These are phyloP conservation scores for Penicillium hordei DNA, from an alignment of 2,329 filamentous ascomycete species.

Conservation along the genomic window DNA sequence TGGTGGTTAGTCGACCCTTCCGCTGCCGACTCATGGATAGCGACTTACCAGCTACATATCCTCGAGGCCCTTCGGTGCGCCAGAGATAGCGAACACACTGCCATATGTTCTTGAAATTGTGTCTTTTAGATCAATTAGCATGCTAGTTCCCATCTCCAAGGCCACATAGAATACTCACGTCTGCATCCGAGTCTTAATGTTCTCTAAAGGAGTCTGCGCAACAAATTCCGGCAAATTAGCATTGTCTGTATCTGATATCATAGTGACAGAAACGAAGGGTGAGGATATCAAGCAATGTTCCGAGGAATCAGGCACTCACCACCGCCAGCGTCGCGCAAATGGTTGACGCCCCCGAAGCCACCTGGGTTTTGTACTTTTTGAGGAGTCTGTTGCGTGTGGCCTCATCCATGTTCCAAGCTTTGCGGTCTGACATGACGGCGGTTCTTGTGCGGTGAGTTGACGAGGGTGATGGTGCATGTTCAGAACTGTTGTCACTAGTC, in stretches of 20 bases:
- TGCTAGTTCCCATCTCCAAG: not conserved
- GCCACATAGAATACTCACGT: slow-evolving; percentile 36
- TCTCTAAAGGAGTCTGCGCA: slow-evolving; percentile 47
- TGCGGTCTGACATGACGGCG: slow-evolving; percentile 32
- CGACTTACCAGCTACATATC: slow-evolving; percentile 48
- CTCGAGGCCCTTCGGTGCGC: slow-evolving; percentile 48
- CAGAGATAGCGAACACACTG: slow-evolving; percentile 48
- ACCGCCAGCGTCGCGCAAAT: slow-evolving; percentile 47
- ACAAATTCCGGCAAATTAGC: slow-evolving; percentile 12
- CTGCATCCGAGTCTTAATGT: slow-evolving; percentile 52
- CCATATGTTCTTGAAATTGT: slow-evolving; percentile 46
- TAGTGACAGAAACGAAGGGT: not conserved
- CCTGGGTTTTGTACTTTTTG: slow-evolving; percentile 49
- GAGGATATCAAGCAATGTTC: not conserved
- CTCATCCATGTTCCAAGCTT: slow-evolving; percentile 40
- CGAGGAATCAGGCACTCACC: slow-evolving; percentile 33
- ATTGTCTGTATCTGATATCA: not conserved
- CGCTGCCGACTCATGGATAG: not conserved
- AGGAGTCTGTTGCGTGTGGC: slow-evolving; percentile 44
- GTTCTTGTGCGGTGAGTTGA: slow-evolving; percentile 36
- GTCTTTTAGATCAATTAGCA: slow-evolving; percentile 29
- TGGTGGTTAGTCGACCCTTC: not conserved
- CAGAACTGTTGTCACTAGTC: slow-evolving; percentile 40
- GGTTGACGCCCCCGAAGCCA: slow-evolving; percentile 47
- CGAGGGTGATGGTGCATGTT: slow-evolving; percentile 43